Evolutionary conservation across 352 stramenopile genomes (phyloP).

Genomic region (Peronospora farinosa): DNA sequence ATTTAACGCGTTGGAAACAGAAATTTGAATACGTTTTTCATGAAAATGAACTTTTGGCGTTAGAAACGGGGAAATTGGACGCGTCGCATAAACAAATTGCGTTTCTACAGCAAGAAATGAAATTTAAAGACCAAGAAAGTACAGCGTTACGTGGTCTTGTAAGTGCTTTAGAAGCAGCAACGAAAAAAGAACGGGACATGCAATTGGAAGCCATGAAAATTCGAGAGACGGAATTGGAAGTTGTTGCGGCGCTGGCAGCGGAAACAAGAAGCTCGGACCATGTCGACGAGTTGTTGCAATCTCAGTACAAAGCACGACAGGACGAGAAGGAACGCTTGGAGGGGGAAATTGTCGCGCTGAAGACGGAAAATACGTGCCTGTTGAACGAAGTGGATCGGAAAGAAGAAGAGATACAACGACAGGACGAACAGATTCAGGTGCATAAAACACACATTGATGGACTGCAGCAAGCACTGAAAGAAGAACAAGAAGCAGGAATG

Average conservation of each 20-base stretch:
- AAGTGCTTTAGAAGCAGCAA: conserved; percentile 68
- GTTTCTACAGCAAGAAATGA: conserved; percentile 79
- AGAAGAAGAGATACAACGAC: conserved; percentile 49
- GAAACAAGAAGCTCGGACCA: conserved; percentile 34
- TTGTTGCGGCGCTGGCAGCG: conserved; percentile 21
- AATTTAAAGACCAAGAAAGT: conserved; percentile 79
- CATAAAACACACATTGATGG: conserved; percentile 59
- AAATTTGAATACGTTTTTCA: conserved; percentile 85
- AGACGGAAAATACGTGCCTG: conserved; percentile 62
- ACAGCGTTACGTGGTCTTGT: conserved; percentile 66
- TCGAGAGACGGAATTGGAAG: conserved; percentile 24
- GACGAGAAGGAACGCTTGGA: conserved; percentile 45
- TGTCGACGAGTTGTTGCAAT: conserved; percentile 36
- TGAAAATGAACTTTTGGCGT: conserved; percentile 78
- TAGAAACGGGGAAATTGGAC: conserved; percentile 82
- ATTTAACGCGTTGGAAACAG: conserved; percentile 76
- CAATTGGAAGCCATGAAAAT: conserved; percentile 46
- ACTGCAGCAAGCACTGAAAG: conserved; percentile 49
- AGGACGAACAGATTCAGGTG: conserved; percentile 52
- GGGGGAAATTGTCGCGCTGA: conserved; percentile 50
- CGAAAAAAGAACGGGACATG: conserved; percentile 72
- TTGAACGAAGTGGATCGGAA: conserved; percentile 73
- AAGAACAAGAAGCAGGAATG: conserved; percentile 68
- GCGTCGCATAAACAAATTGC: conserved; percentile 76
- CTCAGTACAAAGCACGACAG: conserved; percentile 15